Evolutionary conservation across 331 rosid species (phyloP).

Genomic region (Saraca asoca): DNA sequence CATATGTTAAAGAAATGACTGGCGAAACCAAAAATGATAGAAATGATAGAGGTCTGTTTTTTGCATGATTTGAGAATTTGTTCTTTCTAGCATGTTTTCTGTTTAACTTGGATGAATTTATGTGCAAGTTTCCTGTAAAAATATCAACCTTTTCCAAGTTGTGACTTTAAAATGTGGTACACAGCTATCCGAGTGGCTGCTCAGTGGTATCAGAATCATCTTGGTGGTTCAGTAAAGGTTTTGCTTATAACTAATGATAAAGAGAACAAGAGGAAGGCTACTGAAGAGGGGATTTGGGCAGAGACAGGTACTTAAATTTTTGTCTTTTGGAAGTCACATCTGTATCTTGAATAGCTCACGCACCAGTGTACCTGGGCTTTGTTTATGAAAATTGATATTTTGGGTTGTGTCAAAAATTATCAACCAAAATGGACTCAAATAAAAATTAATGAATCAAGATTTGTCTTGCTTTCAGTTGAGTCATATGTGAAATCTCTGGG

Average conservation of each 20-base stretch:
- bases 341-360: slow-evolving; percentile 15
- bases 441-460: slow-evolving; percentile 15
- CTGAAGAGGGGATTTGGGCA: slow-evolving; percentile 85
- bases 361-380: slow-evolving; percentile 1
- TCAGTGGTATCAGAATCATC: slow-evolving; percentile 95
- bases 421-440: slow-evolving; percentile 11
- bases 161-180: slow-evolving; percentile 39
- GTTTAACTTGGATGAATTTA: slow-evolving; percentile 20
- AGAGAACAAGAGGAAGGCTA: slow-evolving; percentile 88
- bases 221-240: slow-evolving; percentile 68
- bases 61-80: slow-evolving; percentile 12
- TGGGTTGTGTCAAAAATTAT: too few relatives aligned
- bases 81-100: slow-evolving; percentile 20
- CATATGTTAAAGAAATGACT: slow-evolving; percentile 77
- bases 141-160: slow-evolving; percentile 19
- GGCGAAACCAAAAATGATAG: slow-evolving; percentile 94
- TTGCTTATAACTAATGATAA: slow-evolving; percentile 87
- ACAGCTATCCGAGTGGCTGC: slow-evolving; percentile 96
- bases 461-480: slow-evolving; percentile 68
- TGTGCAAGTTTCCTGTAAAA: slow-evolving; percentile 13
- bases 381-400: too few relatives aligned
- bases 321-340: slow-evolving; percentile 11
- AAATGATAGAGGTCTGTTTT: slow-evolving; percentile 88
- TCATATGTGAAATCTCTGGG: slow-evolving; percentile 81
- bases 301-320: slow-evolving; percentile 70